Evolutionary conservation across 805 yeast genomes (phyloP), one percentile per base, ranked within the genome.

Genomic region (Candida piceae): DNA sequence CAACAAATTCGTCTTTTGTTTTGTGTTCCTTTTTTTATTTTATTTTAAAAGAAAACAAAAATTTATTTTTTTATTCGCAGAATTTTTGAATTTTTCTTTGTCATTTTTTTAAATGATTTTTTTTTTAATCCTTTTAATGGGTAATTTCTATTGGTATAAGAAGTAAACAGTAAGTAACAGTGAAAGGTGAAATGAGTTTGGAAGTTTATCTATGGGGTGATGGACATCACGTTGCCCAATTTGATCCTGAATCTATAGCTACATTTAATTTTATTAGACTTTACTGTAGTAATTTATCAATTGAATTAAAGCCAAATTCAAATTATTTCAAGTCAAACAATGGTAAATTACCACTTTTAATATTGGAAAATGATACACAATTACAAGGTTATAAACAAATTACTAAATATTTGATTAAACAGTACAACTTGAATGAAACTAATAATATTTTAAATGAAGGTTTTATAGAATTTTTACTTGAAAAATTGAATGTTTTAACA

Each of bases 241-340:
- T 76, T 28, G 74, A 74, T 27, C 73, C 80, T 0, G 77, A 74
- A 35, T 69, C 74, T 8, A 39, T 73, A 11, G 81, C 81, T 0
- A 43, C 64, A 4, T 51, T 61, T 0, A 70, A 75, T 71, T 58
- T 70, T 27, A 50, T 72, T n/a, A 32, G 38, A 29, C 45, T 46
- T 3, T 33, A 55, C 35, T 46, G 60, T 39, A 20, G 31, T 21
- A 33, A 53, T 25, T n/a, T 40, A 46, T 41, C 61, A 4, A 47
- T 60, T 28, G 45, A 58, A 25, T 52, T 81, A 2, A 68, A 76
- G 7, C 69, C 79, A 2, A 76, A 84, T 2, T 73, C 76, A 36
- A 79, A 81, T 51, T 70, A 78, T 10, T 74, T 74, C 46, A 38
- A 73, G 8, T 72, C 84, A 1, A 65, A 63, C 9, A 63, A 64